Evolutionary conservation across 1,284 basidiomycete species (phyloP), one percentile per base, ranked within the genome.

Genomic region (Boletus mariae): DNA sequence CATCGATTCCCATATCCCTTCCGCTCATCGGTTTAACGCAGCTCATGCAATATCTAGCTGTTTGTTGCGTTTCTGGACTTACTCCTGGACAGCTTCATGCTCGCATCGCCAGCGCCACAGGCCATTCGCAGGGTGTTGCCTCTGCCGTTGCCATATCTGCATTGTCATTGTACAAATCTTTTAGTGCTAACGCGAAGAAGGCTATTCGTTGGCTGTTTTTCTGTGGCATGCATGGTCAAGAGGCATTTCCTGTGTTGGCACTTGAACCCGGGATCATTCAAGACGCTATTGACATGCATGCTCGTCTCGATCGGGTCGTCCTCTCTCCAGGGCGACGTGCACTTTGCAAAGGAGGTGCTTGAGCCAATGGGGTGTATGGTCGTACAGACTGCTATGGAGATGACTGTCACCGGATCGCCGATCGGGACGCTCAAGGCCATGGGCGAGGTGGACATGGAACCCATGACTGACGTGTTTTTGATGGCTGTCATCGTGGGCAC

Each of bases 401-500:
- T 96, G 29, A 97, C 91, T n/a, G 95, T 99, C 41, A 87, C 81
- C 0, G 97, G 96, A 0, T 95, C 96, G 2, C 84, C 88, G 1
- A 80, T 99, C 45, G 84, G 85, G 57, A 91, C 92, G 7, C 80
- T 98, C 48, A 60, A 51, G 49, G 52, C 65, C 0, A 62, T 64
- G 51, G 92, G 92, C 37, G 80, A 87, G 60, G 85, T 98, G 25
- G 94, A 99, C 69, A 99, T 99, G 97, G 94, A 98, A 73, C 86
- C 90, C n/a, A 99, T 99, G 96, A 99, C 97, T 10, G 96, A 99
- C 69, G 96, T 95, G 6, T 99, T 99, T 78, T 81, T 99, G 71
- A 98, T 95, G 1, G 96, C 96, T 1, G 89, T 85, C 8, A 94
- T 90, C 2, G 76, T 99, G 15, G 93, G 94, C 47, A 95, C 96